These are phyloP conservation scores for Ambrosia artemisiifolia DNA, from an alignment of 129 eudicot species.

Conservation along the genomic window DNA sequence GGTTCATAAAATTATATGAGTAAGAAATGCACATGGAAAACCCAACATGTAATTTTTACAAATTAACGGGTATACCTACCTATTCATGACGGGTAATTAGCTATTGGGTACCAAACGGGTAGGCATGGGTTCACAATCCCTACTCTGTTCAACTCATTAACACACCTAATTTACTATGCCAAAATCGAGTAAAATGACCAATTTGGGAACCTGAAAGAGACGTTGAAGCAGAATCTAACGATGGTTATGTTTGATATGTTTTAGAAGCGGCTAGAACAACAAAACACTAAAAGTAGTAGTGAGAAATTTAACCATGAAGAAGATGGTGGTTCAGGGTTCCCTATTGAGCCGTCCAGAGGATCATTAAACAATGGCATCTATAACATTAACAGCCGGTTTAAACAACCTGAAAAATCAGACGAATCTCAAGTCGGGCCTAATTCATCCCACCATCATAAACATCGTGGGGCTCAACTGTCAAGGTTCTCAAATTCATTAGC, in stretches of 20 bases:
- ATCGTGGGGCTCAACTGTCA: constrained; percentile 56
- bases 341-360: constrained; percentile 49
- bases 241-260: constrained; percentile 21
- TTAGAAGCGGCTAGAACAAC: constrained; percentile 58
- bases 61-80: too few relatives aligned
- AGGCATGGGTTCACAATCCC: too few relatives aligned
- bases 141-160: neutral
- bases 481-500: constrained; percentile 75
- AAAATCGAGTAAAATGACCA: neutral
- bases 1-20: too few relatives aligned
- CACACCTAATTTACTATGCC: neutral
- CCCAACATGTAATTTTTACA: too few relatives aligned
- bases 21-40: too few relatives aligned
- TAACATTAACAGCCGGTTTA: constrained; percentile 30
- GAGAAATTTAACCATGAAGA: constrained; percentile 60
- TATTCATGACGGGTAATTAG: too few relatives aligned
- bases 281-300: constrained; percentile 63
- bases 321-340: constrained; percentile 59
- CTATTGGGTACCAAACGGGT: too few relatives aligned
- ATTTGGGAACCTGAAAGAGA: neutral
- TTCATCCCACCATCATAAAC: constrained; percentile 48
- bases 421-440: constrained; percentile 33
- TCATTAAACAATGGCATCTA: constrained; percentile 27
- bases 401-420: constrained; percentile 31
- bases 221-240: neutral